Evolutionary conservation across 139 green algal species (phyloP).

Genomic region (Coccomyxa sp.): DNA sequence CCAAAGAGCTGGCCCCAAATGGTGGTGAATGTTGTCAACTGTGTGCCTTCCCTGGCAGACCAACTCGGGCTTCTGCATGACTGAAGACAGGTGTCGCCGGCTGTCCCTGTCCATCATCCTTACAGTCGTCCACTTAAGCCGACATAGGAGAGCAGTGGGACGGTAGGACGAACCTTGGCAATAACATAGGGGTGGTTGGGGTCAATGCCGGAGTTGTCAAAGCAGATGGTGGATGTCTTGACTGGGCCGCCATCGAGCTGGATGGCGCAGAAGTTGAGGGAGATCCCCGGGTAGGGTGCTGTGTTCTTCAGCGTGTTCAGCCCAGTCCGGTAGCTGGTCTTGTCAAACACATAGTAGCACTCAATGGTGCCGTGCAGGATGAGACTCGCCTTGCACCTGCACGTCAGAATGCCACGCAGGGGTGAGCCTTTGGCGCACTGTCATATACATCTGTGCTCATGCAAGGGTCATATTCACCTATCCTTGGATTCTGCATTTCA

Average conservation of each 20-base stretch:
- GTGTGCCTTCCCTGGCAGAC: background rate
- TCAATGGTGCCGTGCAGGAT: background rate
- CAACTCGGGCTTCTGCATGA: background rate
- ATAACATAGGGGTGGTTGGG: constrained; percentile 11
- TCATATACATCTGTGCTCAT: background rate
- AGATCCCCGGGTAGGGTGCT: background rate
- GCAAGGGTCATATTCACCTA: background rate
- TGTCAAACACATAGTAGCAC: constrained; percentile 14
- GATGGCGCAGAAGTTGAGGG: constrained; percentile 5
- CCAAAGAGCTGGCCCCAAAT: background rate
- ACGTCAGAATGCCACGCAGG: background rate
- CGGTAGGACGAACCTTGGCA: background rate
- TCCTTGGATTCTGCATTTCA: background rate
- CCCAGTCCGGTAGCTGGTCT: background rate
- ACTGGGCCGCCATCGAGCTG: constrained; percentile 1
- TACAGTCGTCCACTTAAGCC: background rate
- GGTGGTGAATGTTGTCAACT: background rate
- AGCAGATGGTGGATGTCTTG: constrained; percentile 15
- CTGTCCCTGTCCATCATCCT: background rate
- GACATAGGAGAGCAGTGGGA: background rate
- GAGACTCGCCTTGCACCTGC: constrained; percentile 6
- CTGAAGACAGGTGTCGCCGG: too few species aligned
- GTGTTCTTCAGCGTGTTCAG: constrained; percentile 6
- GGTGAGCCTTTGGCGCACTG: background rate
- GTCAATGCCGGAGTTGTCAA: constrained; percentile 10